Evolutionary conservation across 2,329 filamentous ascomycete species (phyloP), one percentile per base, ranked within the genome.

Genomic region (Albifimbria verrucaria): DNA sequence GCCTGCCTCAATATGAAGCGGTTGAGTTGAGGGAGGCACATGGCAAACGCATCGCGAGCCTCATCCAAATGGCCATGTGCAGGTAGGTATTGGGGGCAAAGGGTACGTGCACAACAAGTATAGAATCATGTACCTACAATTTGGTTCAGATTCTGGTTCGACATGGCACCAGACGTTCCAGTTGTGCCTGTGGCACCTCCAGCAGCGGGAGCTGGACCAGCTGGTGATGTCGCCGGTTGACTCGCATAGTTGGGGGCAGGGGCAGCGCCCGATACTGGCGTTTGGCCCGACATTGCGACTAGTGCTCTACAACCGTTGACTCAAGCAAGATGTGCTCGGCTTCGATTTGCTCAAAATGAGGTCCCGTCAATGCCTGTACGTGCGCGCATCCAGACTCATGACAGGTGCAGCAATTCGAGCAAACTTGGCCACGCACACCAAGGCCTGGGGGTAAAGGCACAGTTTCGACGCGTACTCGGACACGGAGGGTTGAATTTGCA

Each of bases 101-200:
- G 7, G 23, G 17, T n/a, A 57, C 50, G 48, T 23, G 49, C 42
- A 28, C 24, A 54, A 52, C 10, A 57, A 45, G 51, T 18, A 24
- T 48, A 26, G 3, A 44, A 50, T 28, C 49, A 45, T 78, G 12
- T 25, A 76, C 92, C 82, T 81, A 97, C 93, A 72, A 97, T 97
- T 62, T 96, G 92, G 64, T 97, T 97, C 2, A 97, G 72, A 66
- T 97, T 96, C 64, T 95, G 90, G 57, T 93, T 91, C 2, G 88
- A 91, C 73, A 91, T 86, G 10, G 74, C 69, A 20, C 62, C 63
- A 6, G 72, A 63, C 2, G 72, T 57, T 25, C 68, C 56, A 5
- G 71, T 59, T 18, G 74, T 64, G 7, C 62, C 60, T 23, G 68
- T 59, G 22, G 65, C 52, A 28, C 56, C 48, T 22, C 55, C 56